phyloP scores from a whole-genome alignment of 345 rosid species.

The Raphanus sativus region DNA sequence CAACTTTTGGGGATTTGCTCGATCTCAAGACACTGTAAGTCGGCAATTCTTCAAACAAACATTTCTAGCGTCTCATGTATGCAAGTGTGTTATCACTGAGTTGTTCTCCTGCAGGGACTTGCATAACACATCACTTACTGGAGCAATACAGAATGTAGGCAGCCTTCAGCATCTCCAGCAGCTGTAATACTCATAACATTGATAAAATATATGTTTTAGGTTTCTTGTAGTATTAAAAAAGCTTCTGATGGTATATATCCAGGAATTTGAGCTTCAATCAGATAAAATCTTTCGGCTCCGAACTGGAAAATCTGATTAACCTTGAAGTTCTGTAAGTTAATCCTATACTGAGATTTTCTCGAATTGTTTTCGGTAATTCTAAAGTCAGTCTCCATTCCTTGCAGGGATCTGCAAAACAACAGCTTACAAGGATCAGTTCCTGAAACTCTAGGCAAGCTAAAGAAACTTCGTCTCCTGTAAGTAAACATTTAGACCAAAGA shows the following conservation, averaged over 20 bases:
- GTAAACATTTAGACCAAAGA: slow-evolving; percentile 29
- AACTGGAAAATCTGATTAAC: slow-evolving; percentile 57
- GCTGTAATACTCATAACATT: slow-evolving; percentile 50
- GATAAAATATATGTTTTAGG: not conserved
- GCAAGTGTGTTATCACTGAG: not conserved
- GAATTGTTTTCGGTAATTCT: not conserved
- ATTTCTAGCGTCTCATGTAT: not conserved
- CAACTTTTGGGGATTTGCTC: slow-evolving; percentile 88
- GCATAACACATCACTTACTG: slow-evolving; percentile 87
- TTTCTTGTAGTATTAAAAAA: slow-evolving; percentile 9
- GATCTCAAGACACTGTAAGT: slow-evolving; percentile 83
- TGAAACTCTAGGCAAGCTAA: slow-evolving; percentile 65
- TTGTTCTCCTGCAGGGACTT: slow-evolving; percentile 58
- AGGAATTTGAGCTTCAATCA: slow-evolving; percentile 91
- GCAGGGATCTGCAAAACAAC: slow-evolving; percentile 85
- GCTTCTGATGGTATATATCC: slow-evolving; percentile 24
- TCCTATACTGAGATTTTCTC: slow-evolving; percentile 3
- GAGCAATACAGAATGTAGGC: slow-evolving; percentile 73
- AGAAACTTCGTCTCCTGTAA: slow-evolving; percentile 74
- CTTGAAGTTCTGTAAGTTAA: slow-evolving; percentile 78
- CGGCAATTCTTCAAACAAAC: not conserved
- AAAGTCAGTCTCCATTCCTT: not conserved
- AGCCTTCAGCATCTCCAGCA: slow-evolving; percentile 74
- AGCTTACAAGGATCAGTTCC: slow-evolving; percentile 75
- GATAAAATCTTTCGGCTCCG: slow-evolving; percentile 68